These are phyloP conservation scores for Ceriops tagal DNA, from an alignment of 345 rosid species.

Conservation along the genomic window DNA sequence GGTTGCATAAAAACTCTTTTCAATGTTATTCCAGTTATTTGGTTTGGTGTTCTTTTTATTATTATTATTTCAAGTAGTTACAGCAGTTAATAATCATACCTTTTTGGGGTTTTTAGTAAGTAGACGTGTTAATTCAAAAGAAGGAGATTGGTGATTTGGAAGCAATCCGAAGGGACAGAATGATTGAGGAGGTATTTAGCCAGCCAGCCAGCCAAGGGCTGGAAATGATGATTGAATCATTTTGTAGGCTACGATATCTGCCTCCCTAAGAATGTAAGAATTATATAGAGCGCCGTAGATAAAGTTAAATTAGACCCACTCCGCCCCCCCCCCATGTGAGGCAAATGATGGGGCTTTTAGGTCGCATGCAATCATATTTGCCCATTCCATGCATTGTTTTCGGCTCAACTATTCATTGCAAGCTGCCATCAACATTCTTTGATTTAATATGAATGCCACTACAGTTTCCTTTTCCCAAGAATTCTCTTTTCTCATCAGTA, in stretches of 20 bases:
- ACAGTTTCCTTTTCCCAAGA: too few species aligned
- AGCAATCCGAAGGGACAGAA: constrained; percentile 3
- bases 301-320: background rate
- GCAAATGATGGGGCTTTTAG: background rate
- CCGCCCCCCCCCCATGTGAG: too few species aligned
- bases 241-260: background rate
- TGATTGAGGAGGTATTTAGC: constrained; percentile 3
- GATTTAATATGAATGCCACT: too few species aligned
- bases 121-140: background rate
- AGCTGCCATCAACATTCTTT: too few species aligned
- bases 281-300: too few species aligned
- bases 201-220: background rate
- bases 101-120: background rate
- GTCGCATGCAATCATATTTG: background rate
- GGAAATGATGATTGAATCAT: constrained; percentile 18
- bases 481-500: too few species aligned
- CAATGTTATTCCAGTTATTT: too few species aligned
- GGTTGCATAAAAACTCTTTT: too few species aligned
- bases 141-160: background rate
- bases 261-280: background rate
- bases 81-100: background rate
- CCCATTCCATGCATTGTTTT: background rate
- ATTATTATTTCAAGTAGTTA: background rate
- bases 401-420: too few species aligned
- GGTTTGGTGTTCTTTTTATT: too few species aligned